Evolutionary conservation across 2,329 filamentous ascomycete genomes (phyloP), one percentile per base, ranked within the genome.

Genomic region (Ascocoryne sarcoides): DNA sequence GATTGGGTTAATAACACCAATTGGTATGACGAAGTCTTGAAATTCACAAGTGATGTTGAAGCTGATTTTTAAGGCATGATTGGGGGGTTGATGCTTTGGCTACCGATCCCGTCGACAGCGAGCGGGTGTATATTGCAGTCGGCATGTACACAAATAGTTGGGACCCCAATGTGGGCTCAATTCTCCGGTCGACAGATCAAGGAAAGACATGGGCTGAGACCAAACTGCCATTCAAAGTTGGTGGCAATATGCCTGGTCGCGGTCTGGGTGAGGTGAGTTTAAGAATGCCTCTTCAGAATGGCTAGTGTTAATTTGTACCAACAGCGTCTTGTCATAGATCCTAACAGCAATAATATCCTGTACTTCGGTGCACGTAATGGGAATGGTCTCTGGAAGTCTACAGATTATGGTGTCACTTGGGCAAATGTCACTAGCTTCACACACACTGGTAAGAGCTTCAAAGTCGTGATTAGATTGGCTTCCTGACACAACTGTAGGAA

Each of bases 211-310:
- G 71, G 69, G 51, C 60, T 1, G 60, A 64, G 15, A 67, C 69
- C 0, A 59, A 61, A 4, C 62, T 78, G 0, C 64, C 70, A 2
- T 78, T 78, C 62, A 78, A 78, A 53, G 70, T 76, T 33, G 74
- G 74, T 5, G 74, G 74, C 0, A 78, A 78, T 52, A 77, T 76
- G 72, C 73, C 74, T 5, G 75, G 75, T 2, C 67, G 75, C 19
- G 75, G 75, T 5, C 70, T 69, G 57, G 75, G 75, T 12, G 75
- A 76, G 40, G 50, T 49, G 40, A 14, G 33, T 23, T 18, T 4
- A n/a, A n/a, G n/a, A n/a, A n/a, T n/a, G n/a, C n/a, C n/a, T n/a
- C n/a, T n/a, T n/a, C n/a, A n/a, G n/a, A n/a, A n/a, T n/a, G n/a
- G n/a, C n/a, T n/a, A n/a, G n/a, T n/a, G n/a, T 39, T 48, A 21